Base-by-base conservation (phyloP, 192 early-diverging fungal species). In the Coemansia umbellata region DNA sequence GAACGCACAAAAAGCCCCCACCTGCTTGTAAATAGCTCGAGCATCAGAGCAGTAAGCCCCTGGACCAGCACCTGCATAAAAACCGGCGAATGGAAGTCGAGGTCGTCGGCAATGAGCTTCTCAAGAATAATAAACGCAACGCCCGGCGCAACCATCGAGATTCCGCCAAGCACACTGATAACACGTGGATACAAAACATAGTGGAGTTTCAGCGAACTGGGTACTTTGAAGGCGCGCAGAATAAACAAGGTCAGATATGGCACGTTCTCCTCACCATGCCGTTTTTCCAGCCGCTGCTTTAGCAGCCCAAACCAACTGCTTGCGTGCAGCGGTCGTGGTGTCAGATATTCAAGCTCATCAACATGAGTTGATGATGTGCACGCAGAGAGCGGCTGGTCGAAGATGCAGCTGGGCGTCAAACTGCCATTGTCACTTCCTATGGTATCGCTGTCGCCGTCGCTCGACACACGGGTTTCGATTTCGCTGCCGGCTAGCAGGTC, bases 71-170 rank as follows among this genome's bases (percentile, higher is more conserved):
- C 47, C 39, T 63, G 70, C 59, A 63, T 36, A 31, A 66, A 37
- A 15, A 56, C 57, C 8, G 70, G 63, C 14, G 39, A 49, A 2
- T 59, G 45, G 19, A 66, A 63, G 9, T 26, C 47, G 21, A 51
- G 24, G 3, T 54, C 50, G 19, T 74, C 70, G 0, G 50, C 58
- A 3, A 74, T 9, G 13, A 55, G 41, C 58, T 66, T 66, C 40
- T 66, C 53, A 31, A 60, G 19, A 6, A 53, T 31, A 2, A 60
- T 30, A 18, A 37, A 58, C 8, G 18, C 55, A 1, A 67, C 40
- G 0, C 31, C 31, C 7, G 45, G 53, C 1, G 9, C 57, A 3
- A 60, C 52, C 19, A 55, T 32, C 2, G 48, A 37, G 10, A 47
- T 17, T 4, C 58, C 57, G 41, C 65, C 58, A 6, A 59, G 18